Percentiles rank a stretch among this genome's conserved stretches.
phyloP scores from a whole-genome alignment of 106 monocot genomes.

The Cymbidium sinense region DNA sequence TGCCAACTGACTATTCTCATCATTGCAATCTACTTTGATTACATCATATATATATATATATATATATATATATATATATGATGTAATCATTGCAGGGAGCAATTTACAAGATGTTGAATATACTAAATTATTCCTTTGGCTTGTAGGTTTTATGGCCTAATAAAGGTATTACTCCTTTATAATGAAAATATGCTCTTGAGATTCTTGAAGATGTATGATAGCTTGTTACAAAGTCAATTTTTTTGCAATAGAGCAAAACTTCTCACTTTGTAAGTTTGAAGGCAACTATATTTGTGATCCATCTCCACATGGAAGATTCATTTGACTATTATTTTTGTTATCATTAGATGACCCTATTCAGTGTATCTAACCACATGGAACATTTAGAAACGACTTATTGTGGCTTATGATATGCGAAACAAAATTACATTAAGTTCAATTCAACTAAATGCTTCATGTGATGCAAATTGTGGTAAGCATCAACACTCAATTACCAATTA shows the following conservation, averaged over 20 bases:
- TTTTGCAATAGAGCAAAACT: neutral
- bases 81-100: slow-evolving; percentile 3
- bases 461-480: neutral
- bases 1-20: no score
- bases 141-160: neutral
- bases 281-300: neutral
- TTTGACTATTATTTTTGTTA: slow-evolving; percentile 1
- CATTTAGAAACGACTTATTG: neutral
- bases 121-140: slow-evolving; percentile 5
- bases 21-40: neutral
- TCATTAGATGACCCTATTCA: neutral
- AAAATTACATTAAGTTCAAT: neutral
- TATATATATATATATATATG: slow-evolving; percentile 13
- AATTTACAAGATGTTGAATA: neutral
- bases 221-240: neutral
- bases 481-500: neutral
- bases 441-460: neutral
- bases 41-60: no score
- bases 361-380: neutral
- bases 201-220: neutral
- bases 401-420: neutral
- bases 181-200: slow-evolving; percentile 6
- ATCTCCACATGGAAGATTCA: neutral
- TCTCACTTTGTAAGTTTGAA: neutral
- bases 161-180: neutral